phyloP scores from a whole-genome alignment of 2,329 filamentous ascomycete genomes.

The Fusarium oxysporum region DNA sequence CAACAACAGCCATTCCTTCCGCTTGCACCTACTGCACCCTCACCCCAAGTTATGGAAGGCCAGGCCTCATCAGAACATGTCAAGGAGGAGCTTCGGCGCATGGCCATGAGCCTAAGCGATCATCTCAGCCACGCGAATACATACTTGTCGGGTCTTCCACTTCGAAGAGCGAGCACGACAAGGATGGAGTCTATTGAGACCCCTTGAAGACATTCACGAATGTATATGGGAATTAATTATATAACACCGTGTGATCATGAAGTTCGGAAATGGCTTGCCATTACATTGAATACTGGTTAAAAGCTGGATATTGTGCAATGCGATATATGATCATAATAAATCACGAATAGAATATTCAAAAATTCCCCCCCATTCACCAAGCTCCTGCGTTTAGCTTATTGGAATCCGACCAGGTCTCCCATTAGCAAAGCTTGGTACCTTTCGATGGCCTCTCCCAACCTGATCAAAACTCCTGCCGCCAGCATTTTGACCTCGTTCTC shows the following conservation, averaged over 20 bases:
- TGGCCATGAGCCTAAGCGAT: constrained; percentile 63
- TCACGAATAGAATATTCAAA: constrained; percentile 29
- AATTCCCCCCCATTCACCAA: neutral
- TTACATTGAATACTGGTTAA: neutral
- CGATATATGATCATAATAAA: constrained; percentile 24
- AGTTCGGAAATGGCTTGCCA: neutral
- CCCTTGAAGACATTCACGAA: constrained; percentile 11
- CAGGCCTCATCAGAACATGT: constrained; percentile 63
- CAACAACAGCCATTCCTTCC: constrained; percentile 41
- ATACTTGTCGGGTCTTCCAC: constrained; percentile 56
- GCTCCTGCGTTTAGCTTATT: constrained; percentile 1
- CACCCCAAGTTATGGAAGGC: constrained; percentile 65
- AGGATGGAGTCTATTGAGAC: constrained; percentile 45
- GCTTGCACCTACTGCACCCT: constrained; percentile 59
- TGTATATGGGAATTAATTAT: neutral
- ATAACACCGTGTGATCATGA: neutral
- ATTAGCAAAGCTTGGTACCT: constrained; percentile 82
- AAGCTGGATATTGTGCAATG: neutral
- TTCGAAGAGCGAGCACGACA: constrained; percentile 50
- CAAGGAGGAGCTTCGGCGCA: constrained; percentile 61
- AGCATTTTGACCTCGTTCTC: constrained; percentile 84
- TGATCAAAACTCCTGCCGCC: constrained; percentile 81
- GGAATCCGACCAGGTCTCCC: constrained; percentile 70
- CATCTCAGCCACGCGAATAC: constrained; percentile 60
- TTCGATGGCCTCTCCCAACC: constrained; percentile 83